phyloP scores from a whole-genome alignment of 352 stramenopile species.

The Globisporangium okanoganense region DNA sequence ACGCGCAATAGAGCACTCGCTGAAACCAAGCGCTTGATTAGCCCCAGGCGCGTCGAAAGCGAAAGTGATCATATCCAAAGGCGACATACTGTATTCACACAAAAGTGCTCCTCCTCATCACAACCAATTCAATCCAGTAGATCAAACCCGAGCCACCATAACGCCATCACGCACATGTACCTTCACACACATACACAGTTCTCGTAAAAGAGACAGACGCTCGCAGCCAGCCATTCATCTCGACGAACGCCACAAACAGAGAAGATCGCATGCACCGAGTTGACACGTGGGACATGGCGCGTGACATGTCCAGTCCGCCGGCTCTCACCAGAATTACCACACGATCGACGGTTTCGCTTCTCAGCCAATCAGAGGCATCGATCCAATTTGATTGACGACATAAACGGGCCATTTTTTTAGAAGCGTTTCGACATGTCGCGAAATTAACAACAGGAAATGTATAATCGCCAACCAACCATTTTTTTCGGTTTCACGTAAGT shows the following conservation, averaged over 20 bases:
- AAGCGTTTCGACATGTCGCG: neutral
- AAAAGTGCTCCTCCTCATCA: too few relatives aligned
- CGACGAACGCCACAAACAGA: neutral
- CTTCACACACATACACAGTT: neutral
- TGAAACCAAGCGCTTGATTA: neutral
- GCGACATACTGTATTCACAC: neutral
- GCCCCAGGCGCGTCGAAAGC: too few relatives aligned
- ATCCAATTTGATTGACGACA: neutral
- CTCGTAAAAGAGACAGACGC: neutral
- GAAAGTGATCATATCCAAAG: neutral
- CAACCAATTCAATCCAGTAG: neutral
- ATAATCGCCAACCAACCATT: too few relatives aligned
- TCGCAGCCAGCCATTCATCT: neutral
- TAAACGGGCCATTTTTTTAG: neutral
- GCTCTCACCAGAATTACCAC: conserved; percentile 1
- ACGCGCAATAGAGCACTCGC: too few relatives aligned
- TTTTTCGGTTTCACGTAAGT: too few relatives aligned
- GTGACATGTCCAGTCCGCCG: neutral
- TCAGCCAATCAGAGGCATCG: neutral
- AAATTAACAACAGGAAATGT: too few relatives aligned
- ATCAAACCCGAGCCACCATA: neutral
- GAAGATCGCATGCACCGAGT: too few relatives aligned
- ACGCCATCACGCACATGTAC: neutral
- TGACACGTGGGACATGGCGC: neutral
- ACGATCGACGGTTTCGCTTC: neutral